Evolutionary conservation across 192 early-diverging fungal species (phyloP).

Genomic region (Endogone sp.): DNA sequence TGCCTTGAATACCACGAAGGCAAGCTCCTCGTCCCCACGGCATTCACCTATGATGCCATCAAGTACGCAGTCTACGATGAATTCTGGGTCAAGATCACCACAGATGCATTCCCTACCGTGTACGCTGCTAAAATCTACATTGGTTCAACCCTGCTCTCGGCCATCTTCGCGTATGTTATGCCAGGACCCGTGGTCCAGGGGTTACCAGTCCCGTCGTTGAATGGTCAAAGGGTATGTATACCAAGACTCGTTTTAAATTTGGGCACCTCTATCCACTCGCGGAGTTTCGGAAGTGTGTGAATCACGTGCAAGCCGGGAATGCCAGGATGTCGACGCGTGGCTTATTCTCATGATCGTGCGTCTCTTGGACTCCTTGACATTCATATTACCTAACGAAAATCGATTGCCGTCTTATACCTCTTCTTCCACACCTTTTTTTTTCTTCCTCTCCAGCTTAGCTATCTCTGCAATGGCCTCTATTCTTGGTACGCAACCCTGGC

Average conservation of each 20-base stretch:
- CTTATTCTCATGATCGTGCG: too few species aligned
- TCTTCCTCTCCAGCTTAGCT: constrained; percentile 33
- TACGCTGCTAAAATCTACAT: constrained; percentile 55
- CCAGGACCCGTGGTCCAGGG: constrained; percentile 66
- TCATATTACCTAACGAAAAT: too few species aligned
- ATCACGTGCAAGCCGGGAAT: too few species aligned
- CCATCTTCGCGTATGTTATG: constrained; percentile 56
- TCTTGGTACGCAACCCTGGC: constrained; percentile 45
- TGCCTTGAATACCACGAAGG: constrained; percentile 68
- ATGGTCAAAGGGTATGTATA: constrained; percentile 30
- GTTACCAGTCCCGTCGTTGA: constrained; percentile 63
- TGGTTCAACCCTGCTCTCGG: constrained; percentile 53
- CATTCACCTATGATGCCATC: constrained; percentile 33
- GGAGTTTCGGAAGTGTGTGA: too few species aligned
- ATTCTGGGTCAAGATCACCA: constrained; percentile 41
- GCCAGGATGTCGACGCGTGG: too few species aligned
- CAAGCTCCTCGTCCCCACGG: constrained; percentile 35
- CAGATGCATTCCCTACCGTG: constrained; percentile 51
- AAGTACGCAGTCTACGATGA: constrained; percentile 33
- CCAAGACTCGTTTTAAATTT: not conserved
- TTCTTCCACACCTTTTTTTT: too few species aligned
- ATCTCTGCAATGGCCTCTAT: constrained; percentile 49
- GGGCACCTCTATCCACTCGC: too few species aligned
- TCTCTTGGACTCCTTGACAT: too few species aligned
- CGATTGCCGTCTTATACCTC: too few species aligned